These are phyloP conservation scores for Daldinia sp. DNA, from an alignment of 2,329 filamentous ascomycete genomes.

Conservation along the genomic window DNA sequence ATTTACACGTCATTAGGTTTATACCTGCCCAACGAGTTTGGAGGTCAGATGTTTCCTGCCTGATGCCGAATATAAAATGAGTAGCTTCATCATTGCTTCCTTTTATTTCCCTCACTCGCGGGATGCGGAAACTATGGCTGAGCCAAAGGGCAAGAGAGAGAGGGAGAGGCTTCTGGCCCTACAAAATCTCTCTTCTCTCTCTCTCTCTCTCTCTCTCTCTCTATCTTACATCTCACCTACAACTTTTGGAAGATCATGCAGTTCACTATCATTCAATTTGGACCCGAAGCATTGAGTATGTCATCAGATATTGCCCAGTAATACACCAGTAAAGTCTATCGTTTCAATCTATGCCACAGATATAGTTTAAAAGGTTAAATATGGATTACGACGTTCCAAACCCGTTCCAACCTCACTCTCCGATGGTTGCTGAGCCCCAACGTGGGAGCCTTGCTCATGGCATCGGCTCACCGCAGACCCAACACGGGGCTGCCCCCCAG, in stretches of 20 bases:
- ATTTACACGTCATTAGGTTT: conserved; percentile 19
- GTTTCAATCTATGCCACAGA: not conserved
- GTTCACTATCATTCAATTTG: conserved; percentile 18
- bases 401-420: conserved; percentile 14
- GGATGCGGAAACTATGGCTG: conserved; percentile 1
- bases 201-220: too few species aligned
- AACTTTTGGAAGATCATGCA: not conserved
- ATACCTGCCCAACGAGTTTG: conserved; percentile 8
- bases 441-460: not conserved
- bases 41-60: conserved; percentile 4
- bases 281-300: conserved; percentile 11
- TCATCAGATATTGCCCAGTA: not conserved
- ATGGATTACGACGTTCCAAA: conserved; percentile 8
- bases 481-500: not conserved
- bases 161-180: conserved; percentile 6
- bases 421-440: conserved; percentile 20
- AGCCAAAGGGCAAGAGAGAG: not conserved
- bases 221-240: not conserved
- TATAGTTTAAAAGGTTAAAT: not conserved
- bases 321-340: conserved; percentile 1
- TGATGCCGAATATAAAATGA: conserved; percentile 1
- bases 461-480: not conserved
- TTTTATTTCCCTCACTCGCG: not conserved
- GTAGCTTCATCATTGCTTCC: conserved; percentile 4
- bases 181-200: conserved; percentile 9